phyloP scores from a whole-genome alignment of 305 asterid genomes.

The Coffea humblotiana region DNA sequence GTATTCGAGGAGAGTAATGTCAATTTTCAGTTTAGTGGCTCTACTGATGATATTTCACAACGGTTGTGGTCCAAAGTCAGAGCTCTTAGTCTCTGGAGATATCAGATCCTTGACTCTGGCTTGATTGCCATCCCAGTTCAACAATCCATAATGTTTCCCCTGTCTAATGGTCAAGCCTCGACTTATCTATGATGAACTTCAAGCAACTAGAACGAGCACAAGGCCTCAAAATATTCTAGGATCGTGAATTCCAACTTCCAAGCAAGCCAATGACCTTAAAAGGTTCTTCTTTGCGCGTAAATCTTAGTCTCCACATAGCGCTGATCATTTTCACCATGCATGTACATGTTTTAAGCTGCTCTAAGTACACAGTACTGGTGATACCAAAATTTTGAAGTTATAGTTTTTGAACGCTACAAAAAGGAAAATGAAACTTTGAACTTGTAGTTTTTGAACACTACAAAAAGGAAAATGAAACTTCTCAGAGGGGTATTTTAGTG shows the following conservation, averaged over 20 bases:
- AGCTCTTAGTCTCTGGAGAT: constrained; percentile 1
- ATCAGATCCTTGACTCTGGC: not conserved
- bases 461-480: not conserved
- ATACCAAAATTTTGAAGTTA: not conserved
- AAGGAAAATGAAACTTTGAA: not conserved
- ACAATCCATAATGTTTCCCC: not conserved
- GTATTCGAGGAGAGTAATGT: not conserved
- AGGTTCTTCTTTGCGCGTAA: not conserved
- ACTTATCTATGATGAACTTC: not conserved
- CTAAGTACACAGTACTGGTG: not conserved
- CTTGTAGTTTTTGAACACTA: not conserved
- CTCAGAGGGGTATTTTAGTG: not conserved
- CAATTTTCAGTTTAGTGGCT: not conserved
- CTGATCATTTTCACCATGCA: not conserved
- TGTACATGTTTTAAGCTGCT: not conserved
- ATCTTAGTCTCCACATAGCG: not conserved
- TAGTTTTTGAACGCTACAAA: not conserved
- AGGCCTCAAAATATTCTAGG: not conserved
- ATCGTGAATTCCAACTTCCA: no score
- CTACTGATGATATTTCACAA: not conserved
- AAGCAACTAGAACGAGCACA: not conserved
- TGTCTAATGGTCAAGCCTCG: not conserved
- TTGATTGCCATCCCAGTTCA: not conserved
- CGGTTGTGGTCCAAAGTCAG: not conserved
- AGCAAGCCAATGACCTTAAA: not conserved